Conservation (phyloP, 192 early-diverging fungal genomes). For the Coemansia sp. region DNA sequence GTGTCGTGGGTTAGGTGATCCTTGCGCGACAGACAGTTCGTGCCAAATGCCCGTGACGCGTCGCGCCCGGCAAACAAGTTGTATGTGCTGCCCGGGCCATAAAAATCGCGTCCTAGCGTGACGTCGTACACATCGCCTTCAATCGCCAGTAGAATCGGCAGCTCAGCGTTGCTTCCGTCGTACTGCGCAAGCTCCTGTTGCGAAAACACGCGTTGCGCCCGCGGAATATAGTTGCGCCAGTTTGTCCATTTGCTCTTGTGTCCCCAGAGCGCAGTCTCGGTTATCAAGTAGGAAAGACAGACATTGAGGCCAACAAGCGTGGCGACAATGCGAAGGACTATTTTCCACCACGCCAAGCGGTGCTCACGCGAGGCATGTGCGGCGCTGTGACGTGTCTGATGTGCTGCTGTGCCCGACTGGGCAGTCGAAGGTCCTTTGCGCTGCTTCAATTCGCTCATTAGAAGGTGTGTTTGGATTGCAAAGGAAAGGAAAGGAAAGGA, state of each 20-base stretch:
- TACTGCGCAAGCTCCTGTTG: slow-evolving; percentile 73
- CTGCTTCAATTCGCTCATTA: slow-evolving; percentile 23
- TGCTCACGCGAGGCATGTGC: background rate
- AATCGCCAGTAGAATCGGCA: slow-evolving; percentile 89
- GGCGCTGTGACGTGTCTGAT: background rate
- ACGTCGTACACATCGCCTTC: slow-evolving; percentile 96
- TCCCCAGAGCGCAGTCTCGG: slow-evolving; percentile 77
- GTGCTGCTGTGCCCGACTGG: background rate
- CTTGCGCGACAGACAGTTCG: slow-evolving; percentile 80
- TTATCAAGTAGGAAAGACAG: slow-evolving; percentile 64
- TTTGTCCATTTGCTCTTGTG: slow-evolving; percentile 70
- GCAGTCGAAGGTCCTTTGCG: slow-evolving; percentile 3
- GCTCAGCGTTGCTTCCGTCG: slow-evolving; percentile 77
- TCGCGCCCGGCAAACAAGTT: slow-evolving; percentile 88
- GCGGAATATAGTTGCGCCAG: slow-evolving; percentile 67
- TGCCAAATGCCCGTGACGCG: slow-evolving; percentile 90
- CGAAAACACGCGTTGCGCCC: slow-evolving; percentile 67
- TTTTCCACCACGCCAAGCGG: slow-evolving; percentile 36
- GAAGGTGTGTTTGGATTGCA: background rate
- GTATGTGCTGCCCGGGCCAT: slow-evolving; percentile 79
- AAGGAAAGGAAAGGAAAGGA: background rate
- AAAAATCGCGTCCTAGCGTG: slow-evolving; percentile 68
- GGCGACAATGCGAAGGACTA: slow-evolving; percentile 28
- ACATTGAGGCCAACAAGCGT: slow-evolving; percentile 38
- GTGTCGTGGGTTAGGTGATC: slow-evolving; percentile 93